A percentile compares a stretch with the other conserved stretches of the same genome.
phyloP scores from a whole-genome alignment of 345 rosid species.

The Xanthoceras sorbifolium region DNA sequence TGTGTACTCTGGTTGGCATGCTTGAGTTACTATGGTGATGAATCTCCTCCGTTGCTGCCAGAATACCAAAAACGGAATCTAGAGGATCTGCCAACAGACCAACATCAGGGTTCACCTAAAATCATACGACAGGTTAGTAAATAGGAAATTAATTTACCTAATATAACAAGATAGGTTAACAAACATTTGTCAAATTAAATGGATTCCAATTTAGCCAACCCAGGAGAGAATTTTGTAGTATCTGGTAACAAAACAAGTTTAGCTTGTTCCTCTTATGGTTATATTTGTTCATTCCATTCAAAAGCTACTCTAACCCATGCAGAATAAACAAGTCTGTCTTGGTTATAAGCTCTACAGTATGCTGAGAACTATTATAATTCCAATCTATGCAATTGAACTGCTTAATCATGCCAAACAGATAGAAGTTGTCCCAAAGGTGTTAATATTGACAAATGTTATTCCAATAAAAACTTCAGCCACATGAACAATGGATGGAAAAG shows the following conservation, averaged over 20 bases:
- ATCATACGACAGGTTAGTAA: slow-evolving; percentile 19
- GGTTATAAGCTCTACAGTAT: background rate
- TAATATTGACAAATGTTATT: background rate
- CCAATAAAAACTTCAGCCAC: background rate
- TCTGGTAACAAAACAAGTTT: background rate
- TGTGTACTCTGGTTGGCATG: slow-evolving; percentile 22
- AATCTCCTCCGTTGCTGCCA: slow-evolving; percentile 40
- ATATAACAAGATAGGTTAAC: background rate
- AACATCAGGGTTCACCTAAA: slow-evolving; percentile 36
- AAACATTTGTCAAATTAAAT: background rate
- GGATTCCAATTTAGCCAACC: background rate
- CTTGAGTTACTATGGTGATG: slow-evolving; percentile 28
- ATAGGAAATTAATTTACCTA: background rate
- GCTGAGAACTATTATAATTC: background rate
- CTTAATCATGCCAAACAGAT: background rate
- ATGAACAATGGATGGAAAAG: background rate
- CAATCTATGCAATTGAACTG: background rate
- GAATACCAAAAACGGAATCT: slow-evolving; percentile 51
- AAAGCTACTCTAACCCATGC: background rate
- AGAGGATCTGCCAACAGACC: slow-evolving; percentile 53
- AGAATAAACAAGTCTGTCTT: background rate
- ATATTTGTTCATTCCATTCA: background rate
- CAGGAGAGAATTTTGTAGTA: background rate
- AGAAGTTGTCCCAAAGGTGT: background rate
- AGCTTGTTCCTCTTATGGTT: background rate